Base-by-base conservation (phyloP, 2,329 filamentous ascomycete genomes). In the Pseudogymnoascus sp. region DNA sequence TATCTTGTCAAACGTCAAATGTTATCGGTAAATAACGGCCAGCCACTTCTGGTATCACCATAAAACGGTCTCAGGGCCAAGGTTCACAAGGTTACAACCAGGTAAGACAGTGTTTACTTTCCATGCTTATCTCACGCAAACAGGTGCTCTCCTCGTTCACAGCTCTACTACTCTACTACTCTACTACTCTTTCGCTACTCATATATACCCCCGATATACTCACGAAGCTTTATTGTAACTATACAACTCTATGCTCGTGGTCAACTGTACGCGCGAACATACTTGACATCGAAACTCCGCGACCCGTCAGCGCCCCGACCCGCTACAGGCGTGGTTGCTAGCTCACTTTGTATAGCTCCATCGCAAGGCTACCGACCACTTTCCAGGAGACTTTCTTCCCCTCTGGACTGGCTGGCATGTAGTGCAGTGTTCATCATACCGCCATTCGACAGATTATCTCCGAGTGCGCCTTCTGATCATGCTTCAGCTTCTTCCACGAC, bases 11-110 rank as follows among this genome's bases (percentile, higher is more conserved):
- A 52, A 8, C 23, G 19, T 41, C 19, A 23, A 42, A 28, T 55
- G 49, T 55, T 55, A 33, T 55, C 49, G 49, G 49, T 33, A 55
- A 55, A 55, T 55, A 55, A 55, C 49, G 49, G 49, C 33, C 49
- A 19, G 28, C n/a, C 28, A 33, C n/a, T 22, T 22, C 9, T 19
- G 25, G 49, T 33, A 55, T 19, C 49, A 33, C 49, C n/a, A 55
- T 19, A 55, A 33, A 55, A 55, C 49, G 49, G 49, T 55, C 49
- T 33, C 49, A 19, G 25, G 5, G 5, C 9, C 8, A 16, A 11
- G 28, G 5, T 33, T 9, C 8, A 55, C 49, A 19, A 12, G 49
- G 49, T 8, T 55, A 55, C 49, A 28, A 55, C 25, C 28, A 55
- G 49, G 28, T 33, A 19, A 55, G 49, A 55, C 28, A 55, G 25